These are phyloP conservation scores for Perilla frutescens DNA, from an alignment of 257 asterid genomes.

Conservation along the genomic window DNA sequence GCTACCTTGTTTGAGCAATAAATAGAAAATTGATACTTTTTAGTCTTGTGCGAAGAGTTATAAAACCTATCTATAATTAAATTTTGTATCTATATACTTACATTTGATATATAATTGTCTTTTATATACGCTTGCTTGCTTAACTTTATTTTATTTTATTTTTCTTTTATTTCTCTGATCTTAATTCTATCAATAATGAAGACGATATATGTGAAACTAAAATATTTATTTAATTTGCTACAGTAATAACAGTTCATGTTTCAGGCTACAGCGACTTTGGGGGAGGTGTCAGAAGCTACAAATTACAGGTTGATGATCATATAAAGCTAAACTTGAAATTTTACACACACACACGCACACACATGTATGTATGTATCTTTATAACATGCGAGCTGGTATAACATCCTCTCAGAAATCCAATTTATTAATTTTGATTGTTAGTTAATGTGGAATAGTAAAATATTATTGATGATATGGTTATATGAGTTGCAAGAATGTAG, in stretches of 20 bases:
- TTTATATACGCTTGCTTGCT: not conserved
- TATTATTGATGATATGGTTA: not conserved
- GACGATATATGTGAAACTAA: not conserved
- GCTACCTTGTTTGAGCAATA: slow-evolving; percentile 25
- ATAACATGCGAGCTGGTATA: not conserved
- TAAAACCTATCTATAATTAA: not conserved
- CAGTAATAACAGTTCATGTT: no score
- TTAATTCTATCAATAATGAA: not conserved
- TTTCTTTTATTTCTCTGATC: not conserved
- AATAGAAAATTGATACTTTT: slow-evolving; percentile 31
- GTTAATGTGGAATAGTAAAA: not conserved
- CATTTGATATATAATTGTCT: not conserved
- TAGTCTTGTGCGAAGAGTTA: slow-evolving; percentile 24
- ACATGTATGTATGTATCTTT: not conserved
- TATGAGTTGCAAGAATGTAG: not conserved
- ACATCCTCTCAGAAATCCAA: no score
- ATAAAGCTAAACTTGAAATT: no score
- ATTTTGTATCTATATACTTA: slow-evolving; percentile 26
- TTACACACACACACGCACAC: no score
- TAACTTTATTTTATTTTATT: not conserved
- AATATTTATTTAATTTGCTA: not conserved
- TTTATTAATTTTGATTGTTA: not conserved
- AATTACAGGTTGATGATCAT: no score
- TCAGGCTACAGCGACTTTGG: no score
- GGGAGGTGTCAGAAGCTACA: no score